A percentile compares a stretch with the other conserved stretches of the same genome.
Conservation (phyloP, 305 asterid genomes). For the Fraxinus latifolia region DNA sequence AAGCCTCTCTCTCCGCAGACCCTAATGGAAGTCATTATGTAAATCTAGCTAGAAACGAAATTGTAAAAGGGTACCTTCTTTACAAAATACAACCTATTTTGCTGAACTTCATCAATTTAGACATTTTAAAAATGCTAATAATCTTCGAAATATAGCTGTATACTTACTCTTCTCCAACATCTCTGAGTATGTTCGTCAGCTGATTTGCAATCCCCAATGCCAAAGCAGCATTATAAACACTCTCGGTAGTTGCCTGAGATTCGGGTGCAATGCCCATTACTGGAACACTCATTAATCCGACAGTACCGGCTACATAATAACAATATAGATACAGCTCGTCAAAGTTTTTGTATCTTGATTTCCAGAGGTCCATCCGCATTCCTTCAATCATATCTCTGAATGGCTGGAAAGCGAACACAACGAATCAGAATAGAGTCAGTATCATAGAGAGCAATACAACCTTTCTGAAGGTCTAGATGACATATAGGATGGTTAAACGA, state of each 20-base stretch:
- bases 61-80: not conserved
- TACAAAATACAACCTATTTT: not conserved
- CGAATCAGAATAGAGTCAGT: not conserved
- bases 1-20: not conserved
- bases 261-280: slow-evolving; percentile 93
- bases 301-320: slow-evolving; percentile 94
- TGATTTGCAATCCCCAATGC: slow-evolving; percentile 87
- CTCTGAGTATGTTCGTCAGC: slow-evolving; percentile 88
- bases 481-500: not conserved
- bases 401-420: slow-evolving; percentile 52
- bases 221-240: slow-evolving; percentile 86
- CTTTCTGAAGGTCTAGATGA: not conserved
- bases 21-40: not conserved
- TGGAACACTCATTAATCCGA: slow-evolving; percentile 95
- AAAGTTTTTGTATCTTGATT: slow-evolving; percentile 79
- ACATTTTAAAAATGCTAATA: not conserved
- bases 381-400: slow-evolving; percentile 98
- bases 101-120: not conserved
- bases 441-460: not conserved
- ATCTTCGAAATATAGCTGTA: not conserved
- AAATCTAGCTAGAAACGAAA: not conserved
- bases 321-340: slow-evolving; percentile 89
- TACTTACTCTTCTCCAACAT: slow-evolving; percentile 99
- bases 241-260: slow-evolving; percentile 83
- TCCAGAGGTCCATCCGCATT: slow-evolving; percentile 89